Percentiles rank a stretch among this genome's conserved stretches.
Conservation (phyloP, 2,329 filamentous ascomycete species). For the Coleophoma cylindrospora region DNA sequence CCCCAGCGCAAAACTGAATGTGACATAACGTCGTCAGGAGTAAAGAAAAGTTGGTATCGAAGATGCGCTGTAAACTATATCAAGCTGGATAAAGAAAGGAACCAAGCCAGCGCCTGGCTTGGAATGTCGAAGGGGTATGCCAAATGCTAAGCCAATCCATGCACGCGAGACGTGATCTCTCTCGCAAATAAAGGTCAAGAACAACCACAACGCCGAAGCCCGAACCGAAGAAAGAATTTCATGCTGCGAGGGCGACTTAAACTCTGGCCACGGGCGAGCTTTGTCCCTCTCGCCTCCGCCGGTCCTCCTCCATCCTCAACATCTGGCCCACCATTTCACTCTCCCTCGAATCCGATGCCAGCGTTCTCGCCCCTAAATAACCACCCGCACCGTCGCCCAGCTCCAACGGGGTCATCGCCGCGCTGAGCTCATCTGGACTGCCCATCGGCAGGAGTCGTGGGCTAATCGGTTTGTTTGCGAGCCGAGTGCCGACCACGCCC, state of each 20-base stretch:
- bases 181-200: no score
- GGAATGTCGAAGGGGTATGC: no score
- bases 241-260: background rate
- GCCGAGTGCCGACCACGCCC: background rate
- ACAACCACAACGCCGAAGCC: no score
- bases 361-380: background rate
- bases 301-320: conserved; percentile 5
- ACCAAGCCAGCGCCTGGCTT: no score
- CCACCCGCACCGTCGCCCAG: conserved; percentile 31
- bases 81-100: no score
- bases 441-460: conserved; percentile 47
- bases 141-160: no score
- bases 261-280: background rate
- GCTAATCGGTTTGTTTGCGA: conserved; percentile 39
- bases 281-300: conserved; percentile 1
- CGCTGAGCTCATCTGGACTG: conserved; percentile 41
- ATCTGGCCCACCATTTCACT: conserved; percentile 5
- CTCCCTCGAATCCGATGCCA: background rate
- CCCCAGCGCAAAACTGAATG: no score
- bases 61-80: no score
- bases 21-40: no score
- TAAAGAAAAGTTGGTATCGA: no score
- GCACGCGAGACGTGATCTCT: no score
- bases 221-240: no score
- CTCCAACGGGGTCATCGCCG: conserved; percentile 54